Evolutionary conservation across 352 stramenopile genomes (phyloP), one percentile per base, ranked within the genome.

Genomic region (Peronosclerospora sorghi): DNA sequence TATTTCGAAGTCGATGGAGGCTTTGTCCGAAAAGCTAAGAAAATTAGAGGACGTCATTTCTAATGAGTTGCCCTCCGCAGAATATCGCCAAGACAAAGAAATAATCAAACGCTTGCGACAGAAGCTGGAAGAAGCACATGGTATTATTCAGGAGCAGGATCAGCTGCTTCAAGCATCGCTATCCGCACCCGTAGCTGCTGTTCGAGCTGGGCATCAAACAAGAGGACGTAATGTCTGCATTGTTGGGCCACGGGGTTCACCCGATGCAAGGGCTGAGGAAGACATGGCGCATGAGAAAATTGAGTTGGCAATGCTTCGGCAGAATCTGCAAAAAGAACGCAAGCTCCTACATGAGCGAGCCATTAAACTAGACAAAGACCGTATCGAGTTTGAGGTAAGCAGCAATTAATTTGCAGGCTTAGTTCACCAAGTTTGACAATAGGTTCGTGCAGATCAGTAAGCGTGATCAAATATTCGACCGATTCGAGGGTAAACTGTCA

Each of bases 111-210:
- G 75, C 3, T 64, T 88, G n/a, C 68, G 68, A 29, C 27, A 68
- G 18, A 88, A 88, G 45, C 64, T 88, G 6, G 61, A 65, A 8
- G 70, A 84, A 15, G 75, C 75, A 0, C 64, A 86, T 18, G 48
- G 38, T 5, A 68, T 88, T 47, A 78, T 88, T 20, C 45, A 51
- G 0, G 73, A 88, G 36, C 75, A 88, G 46, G 73, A 88, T 35
- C 63, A 79, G 36, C 50, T 88, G 19, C 46, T 88, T 24, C 75
- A 88, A 58, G 75, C 73, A 9, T 77, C 73, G 8, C 32, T 88
- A 32, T 43, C 43, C 24, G 48, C 39, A 18, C 34, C 45, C 28
- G 35, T 34, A 48, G 8, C 41, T 7, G 32, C 47, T 24, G 9
- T 39, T 8, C 24, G 28, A 32, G 47, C 26, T 26, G 39, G 18